phyloP scores from a whole-genome alignment of 2,329 filamentous ascomycete genomes.

The Cordyceps sp. region DNA sequence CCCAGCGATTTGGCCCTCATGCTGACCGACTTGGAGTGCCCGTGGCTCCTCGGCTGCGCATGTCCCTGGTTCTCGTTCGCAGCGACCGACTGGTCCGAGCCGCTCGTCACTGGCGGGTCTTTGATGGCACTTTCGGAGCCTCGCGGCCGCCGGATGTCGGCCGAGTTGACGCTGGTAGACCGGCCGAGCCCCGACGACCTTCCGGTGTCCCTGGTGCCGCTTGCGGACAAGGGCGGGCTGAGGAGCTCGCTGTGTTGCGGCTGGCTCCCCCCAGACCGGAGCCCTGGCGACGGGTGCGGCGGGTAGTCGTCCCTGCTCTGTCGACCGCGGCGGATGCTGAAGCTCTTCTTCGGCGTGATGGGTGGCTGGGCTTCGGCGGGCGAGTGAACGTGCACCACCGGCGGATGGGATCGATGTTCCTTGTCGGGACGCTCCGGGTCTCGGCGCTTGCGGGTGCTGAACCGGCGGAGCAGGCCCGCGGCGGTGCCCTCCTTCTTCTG shows the following conservation, averaged over 20 bases:
- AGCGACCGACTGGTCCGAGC: conserved; percentile 56
- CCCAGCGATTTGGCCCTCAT: conserved; percentile 74
- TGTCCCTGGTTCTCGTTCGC: conserved; percentile 32
- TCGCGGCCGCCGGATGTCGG: conserved; percentile 53
- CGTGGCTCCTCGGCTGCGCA: conserved; percentile 30
- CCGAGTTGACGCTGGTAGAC: conserved; percentile 84
- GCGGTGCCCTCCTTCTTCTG: conserved; percentile 77
- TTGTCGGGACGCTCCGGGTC: conserved; percentile 47
- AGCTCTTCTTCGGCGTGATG: conserved; percentile 62
- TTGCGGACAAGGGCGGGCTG: conserved; percentile 51
- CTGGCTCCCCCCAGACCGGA: conserved; percentile 42
- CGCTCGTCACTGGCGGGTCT: conserved; percentile 59
- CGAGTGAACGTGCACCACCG: conserved; percentile 61
- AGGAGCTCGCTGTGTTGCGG: conserved; percentile 65
- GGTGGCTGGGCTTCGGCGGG: conserved; percentile 43
- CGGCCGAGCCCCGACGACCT: conserved; percentile 59
- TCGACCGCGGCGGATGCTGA: conserved; percentile 55
- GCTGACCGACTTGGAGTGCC: conserved; percentile 42
- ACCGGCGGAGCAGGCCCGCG: conserved; percentile 66
- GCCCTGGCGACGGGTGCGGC: conserved; percentile 23
- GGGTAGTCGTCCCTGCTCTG: conserved; percentile 32
- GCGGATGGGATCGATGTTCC: conserved; percentile 48
- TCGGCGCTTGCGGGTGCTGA: conserved; percentile 71
- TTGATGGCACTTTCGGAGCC: conserved; percentile 29
- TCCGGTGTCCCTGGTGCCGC: conserved; percentile 35